Base-by-base conservation (phyloP, 2,329 filamentous ascomycete species). In the Parastagonospora avenae region DNA sequence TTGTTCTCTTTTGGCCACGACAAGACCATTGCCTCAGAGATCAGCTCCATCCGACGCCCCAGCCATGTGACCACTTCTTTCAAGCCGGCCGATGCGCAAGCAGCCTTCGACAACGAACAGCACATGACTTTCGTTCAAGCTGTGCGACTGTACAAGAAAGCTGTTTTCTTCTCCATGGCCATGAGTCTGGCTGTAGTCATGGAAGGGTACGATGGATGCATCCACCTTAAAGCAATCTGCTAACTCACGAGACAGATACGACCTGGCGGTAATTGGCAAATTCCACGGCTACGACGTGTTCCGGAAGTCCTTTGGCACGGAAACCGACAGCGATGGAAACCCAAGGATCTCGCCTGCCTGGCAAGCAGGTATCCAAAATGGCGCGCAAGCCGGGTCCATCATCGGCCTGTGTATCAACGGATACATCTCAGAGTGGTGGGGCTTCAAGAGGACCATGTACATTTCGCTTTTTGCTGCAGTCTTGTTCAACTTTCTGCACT, bases 401-500 rank as follows among this genome's bases (percentile, higher is more conserved):
- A 46, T 57, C 10, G 54, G 54, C 11, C 47, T 46, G 1, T 46
- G 43, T 33, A 19, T 47, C 16, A 54, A 51, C 11, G 50, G 54
- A 4, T 57, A 57, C 45, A 54, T 57, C 5, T 51, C 54, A 8
- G 54, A 54, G 31, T 49, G 30, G n/a, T 36, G 47, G 16, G 54
- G 54, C 4, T 57, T 54, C 54, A 52, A 55, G 28, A 55, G 55
- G 37, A 54, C 55, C 10, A 58, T 54, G 46, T 51, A 55, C n/a
- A 40, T 50, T 16, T 48, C 55, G 4, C 31, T 55, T 6, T 24
- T 54, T n/a, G 48, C 45, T 27, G 42, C 52, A 1, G 30, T 55
- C 19, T 24, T 46, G 16, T 54, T 58, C 52, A 75, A 73, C 14
- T 70, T 75, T 42, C 70, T 79, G 49, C 73, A 74, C 55, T 79